phyloP scores from a whole-genome alignment of 805 yeast species.

The Schwanniomyces vanrijiae region DNA sequence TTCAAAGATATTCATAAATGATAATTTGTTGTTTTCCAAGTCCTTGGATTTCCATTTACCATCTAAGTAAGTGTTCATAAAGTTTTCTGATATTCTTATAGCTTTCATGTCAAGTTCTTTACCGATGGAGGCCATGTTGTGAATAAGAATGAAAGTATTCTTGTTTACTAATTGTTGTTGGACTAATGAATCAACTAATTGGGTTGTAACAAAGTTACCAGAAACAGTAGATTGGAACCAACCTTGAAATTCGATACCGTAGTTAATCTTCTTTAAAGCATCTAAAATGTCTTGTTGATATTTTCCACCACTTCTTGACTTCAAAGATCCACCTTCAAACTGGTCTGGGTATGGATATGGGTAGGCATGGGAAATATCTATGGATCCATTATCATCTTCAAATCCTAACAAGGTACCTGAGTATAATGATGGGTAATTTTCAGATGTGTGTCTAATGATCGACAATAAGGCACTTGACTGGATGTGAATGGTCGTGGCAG shows the following conservation, averaged over 20 bases:
- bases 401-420: constrained; percentile 78
- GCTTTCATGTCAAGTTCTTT: constrained; percentile 70
- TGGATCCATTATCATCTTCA: constrained; percentile 53
- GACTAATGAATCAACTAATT: constrained; percentile 67
- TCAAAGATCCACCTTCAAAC: constrained; percentile 59
- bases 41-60: constrained; percentile 67
- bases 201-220: constrained; percentile 67
- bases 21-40: constrained; percentile 58
- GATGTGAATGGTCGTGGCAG: constrained; percentile 41
- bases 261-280: constrained; percentile 58
- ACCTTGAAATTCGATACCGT: constrained; percentile 72
- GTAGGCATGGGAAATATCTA: constrained; percentile 59
- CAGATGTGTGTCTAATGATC: constrained; percentile 66
- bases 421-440: constrained; percentile 57
- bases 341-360: constrained; percentile 71
- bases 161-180: constrained; percentile 59
- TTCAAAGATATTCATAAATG: constrained; percentile 65
- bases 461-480: constrained; percentile 57
- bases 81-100: constrained; percentile 62
- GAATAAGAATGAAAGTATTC: constrained; percentile 58
- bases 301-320: constrained; percentile 59
- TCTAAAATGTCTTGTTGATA: constrained; percentile 70
- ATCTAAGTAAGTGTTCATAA: constrained; percentile 54
- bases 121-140: constrained; percentile 68
- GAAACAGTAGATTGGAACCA: constrained; percentile 75